Evolutionary conservation across 495 filamentous ascomycete species (phyloP).

Genomic region (Margaritispora aquatica): DNA sequence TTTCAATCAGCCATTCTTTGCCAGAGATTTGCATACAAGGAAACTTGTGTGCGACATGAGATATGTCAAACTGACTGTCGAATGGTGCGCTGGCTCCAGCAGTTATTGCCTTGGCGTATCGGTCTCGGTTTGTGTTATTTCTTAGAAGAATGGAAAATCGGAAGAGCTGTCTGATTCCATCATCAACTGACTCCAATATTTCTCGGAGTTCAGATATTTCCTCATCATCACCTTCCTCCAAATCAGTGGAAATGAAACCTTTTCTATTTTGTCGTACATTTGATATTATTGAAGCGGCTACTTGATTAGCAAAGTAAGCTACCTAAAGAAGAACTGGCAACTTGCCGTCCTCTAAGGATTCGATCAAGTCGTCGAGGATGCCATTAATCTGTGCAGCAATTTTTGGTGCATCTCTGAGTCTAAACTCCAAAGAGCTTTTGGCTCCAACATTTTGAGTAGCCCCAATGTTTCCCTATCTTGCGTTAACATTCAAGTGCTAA

Average conservation of each 20-base stretch:
- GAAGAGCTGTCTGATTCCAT: conserved; percentile 27
- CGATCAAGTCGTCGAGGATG: conserved; percentile 20
- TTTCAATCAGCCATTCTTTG: conserved; percentile 17
- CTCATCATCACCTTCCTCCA: not conserved
- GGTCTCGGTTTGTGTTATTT: conserved; percentile 30
- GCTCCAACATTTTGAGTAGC: conserved; percentile 26
- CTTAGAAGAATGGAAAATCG: conserved; percentile 29
- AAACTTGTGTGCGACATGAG: conserved; percentile 17
- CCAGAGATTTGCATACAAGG: not conserved
- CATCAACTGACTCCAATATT: conserved; percentile 19
- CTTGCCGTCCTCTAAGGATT: conserved; percentile 22
- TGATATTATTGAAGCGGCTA: conserved; percentile 1
- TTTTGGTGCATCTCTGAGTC: conserved; percentile 22
- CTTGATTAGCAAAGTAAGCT: not conserved
- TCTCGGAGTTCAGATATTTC: conserved; percentile 13
- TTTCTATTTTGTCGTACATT: not conserved
- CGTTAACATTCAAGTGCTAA: too few species aligned
- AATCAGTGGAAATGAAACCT: not conserved
- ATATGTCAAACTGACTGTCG: conserved; percentile 22
- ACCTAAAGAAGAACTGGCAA: not conserved
- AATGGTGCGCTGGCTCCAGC: conserved; percentile 4
- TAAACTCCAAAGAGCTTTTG: conserved; percentile 22
- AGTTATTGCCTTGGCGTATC: conserved; percentile 15
- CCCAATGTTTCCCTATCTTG: conserved; percentile 40
- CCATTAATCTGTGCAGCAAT: conserved; percentile 17